Conservation (phyloP, 2,329 filamentous ascomycete species). For the Spiromastix sp. region DNA sequence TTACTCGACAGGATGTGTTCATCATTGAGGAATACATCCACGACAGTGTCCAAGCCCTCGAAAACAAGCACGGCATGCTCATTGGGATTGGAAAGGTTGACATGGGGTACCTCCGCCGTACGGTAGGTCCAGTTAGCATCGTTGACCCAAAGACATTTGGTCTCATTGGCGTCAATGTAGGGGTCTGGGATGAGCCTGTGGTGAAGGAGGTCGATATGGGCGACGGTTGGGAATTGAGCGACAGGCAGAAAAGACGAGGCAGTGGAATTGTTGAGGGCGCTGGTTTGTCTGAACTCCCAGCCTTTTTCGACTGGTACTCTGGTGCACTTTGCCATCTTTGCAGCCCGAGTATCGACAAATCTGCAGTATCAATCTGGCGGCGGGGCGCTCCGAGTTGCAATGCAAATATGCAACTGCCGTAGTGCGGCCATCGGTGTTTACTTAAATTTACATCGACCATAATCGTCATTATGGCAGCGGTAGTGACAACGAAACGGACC, state of each 20-base stretch:
- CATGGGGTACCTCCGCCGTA: slow-evolving; percentile 45
- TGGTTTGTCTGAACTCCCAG: slow-evolving; percentile 14
- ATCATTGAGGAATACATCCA: slow-evolving; percentile 58
- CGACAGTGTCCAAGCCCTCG: slow-evolving; percentile 63
- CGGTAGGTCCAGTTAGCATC: slow-evolving; percentile 19
- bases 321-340: no score
- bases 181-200: slow-evolving; percentile 14
- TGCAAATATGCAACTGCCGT: no score
- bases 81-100: slow-evolving; percentile 9
- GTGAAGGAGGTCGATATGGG: slow-evolving; percentile 22
- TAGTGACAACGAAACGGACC: no score
- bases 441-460: no score
- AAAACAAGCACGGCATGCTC: slow-evolving; percentile 50
- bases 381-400: no score
- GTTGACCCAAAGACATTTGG: slow-evolving; percentile 18
- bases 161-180: slow-evolving; percentile 16
- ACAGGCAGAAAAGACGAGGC: slow-evolving; percentile 21
- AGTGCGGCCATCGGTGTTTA: no score
- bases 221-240: slow-evolving; percentile 17
- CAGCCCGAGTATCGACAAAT: no score
- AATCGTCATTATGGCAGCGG: no score
- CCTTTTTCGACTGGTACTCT: no score
- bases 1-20: slow-evolving; percentile 52
- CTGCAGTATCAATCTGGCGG: no score
- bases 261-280: no score